A percentile compares a stretch with the other conserved stretches of the same genome.
These are phyloP conservation scores for Escovopsis weberi DNA, from an alignment of 2,329 filamentous ascomycete genomes.

Conservation along the genomic window DNA sequence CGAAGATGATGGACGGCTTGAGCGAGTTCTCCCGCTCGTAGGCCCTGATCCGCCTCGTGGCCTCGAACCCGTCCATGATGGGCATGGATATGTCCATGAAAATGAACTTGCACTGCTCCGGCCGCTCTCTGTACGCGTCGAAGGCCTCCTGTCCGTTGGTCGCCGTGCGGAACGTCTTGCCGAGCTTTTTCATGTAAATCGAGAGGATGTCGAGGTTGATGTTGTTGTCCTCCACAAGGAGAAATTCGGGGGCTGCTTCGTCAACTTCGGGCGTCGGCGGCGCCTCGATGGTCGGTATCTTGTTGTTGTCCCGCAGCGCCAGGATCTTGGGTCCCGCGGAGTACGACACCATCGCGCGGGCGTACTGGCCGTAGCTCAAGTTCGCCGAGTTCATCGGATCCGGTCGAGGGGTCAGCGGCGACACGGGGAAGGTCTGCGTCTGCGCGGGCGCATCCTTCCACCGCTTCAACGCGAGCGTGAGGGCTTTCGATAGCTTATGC, in stretches of 20 bases:
- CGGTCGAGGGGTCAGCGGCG: neutral
- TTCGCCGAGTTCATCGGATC: neutral
- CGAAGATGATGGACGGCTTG: slow-evolving; percentile 31
- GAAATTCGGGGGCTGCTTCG: slow-evolving; percentile 2
- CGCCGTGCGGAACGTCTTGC: slow-evolving; percentile 15
- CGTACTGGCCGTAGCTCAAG: neutral
- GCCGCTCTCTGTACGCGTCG: slow-evolving; percentile 13
- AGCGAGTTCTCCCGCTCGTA: slow-evolving; percentile 30
- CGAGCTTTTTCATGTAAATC: slow-evolving; percentile 21
- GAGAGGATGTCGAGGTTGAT: slow-evolving; percentile 11
- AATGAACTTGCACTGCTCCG: slow-evolving; percentile 14
- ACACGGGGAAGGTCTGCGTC: neutral
- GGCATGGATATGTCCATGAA: slow-evolving; percentile 44
- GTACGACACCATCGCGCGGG: neutral
- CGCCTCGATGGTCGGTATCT: neutral
- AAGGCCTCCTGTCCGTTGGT: slow-evolving; percentile 21
- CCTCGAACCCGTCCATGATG: slow-evolving; percentile 37
- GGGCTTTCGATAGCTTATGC: slow-evolving; percentile 16
- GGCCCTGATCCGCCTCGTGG: slow-evolving; percentile 33
- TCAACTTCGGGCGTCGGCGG: neutral
- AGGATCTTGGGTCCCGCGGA: neutral
- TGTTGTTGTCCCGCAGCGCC: neutral
- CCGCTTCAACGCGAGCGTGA: slow-evolving; percentile 3
- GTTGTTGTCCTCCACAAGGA: slow-evolving; percentile 6
- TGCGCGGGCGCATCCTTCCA: slow-evolving; percentile 2